These are phyloP conservation scores for Sporothrix luriei DNA, from an alignment of 2,329 filamentous ascomycete genomes.

Conservation along the genomic window DNA sequence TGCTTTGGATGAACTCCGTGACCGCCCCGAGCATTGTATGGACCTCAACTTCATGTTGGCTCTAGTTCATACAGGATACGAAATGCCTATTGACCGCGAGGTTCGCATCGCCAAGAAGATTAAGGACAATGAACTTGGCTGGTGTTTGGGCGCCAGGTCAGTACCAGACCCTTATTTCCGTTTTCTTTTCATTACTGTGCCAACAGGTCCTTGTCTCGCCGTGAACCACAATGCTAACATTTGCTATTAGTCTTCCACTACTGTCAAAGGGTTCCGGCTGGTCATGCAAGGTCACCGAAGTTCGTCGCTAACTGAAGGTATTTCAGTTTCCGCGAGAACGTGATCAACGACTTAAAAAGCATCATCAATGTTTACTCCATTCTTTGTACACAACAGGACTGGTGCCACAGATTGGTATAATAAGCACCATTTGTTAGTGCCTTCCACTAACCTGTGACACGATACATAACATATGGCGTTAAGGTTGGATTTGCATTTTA, in stretches of 20 bases:
- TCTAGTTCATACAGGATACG: conserved; percentile 90
- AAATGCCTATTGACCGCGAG: conserved; percentile 95
- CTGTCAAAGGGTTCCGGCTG: conserved; percentile 81
- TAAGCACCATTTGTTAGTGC: background rate
- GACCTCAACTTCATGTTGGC: conserved; percentile 97
- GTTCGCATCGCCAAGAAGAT: conserved; percentile 99
- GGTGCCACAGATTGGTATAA: background rate
- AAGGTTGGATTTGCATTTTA: conserved; percentile 12
- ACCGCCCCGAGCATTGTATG: conserved; percentile 85
- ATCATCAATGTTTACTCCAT: background rate
- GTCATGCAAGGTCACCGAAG: conserved; percentile 81
- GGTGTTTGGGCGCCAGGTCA: conserved; percentile 95
- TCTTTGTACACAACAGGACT: background rate
- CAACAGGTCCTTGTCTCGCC: background rate
- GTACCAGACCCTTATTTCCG: conserved; percentile 40
- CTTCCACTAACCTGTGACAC: conserved; percentile 1
- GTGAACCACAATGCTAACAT: background rate
- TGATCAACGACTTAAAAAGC: background rate
- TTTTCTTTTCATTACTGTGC: conserved; percentile 6
- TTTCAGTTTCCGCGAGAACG: background rate
- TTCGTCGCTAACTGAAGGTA: conserved; percentile 51
- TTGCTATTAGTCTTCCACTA: conserved; percentile 69
- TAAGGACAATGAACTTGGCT: conserved; percentile 92
- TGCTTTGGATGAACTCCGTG: conserved; percentile 77
- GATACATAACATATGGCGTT: conserved; percentile 28